Conservation (phyloP, 1,284 basidiomycete genomes). For the Pyrrhoderma lamaoense region DNA sequence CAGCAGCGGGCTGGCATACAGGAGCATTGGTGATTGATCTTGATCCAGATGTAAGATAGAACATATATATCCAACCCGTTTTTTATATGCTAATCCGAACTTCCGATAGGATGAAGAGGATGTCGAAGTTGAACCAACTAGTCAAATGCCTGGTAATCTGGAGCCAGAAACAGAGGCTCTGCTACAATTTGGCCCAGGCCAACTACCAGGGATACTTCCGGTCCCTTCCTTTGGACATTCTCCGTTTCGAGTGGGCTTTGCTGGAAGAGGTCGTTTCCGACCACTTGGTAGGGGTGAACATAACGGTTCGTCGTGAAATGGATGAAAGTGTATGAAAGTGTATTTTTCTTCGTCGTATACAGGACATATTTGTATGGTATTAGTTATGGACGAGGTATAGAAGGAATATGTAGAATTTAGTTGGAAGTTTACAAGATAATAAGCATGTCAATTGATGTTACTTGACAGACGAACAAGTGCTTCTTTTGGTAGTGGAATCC, state of each 20-base stretch:
- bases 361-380: background rate
- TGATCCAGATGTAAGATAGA: constrained; percentile 27
- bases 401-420: background rate
- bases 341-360: background rate
- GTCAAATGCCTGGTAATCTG: constrained; percentile 17
- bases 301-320: background rate
- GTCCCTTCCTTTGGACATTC: constrained; percentile 7
- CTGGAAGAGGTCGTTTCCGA: constrained; percentile 22
- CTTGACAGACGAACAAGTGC: constrained; percentile 29
- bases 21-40: constrained; percentile 81
- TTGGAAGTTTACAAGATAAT: background rate
- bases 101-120: too few species aligned
- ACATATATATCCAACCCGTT: background rate
- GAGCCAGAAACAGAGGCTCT: background rate
- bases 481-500: constrained; percentile 78
- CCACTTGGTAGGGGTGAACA: background rate
- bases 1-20: constrained; percentile 83
- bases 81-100: too few species aligned
- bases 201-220: constrained; percentile 8
- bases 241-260: constrained; percentile 27
- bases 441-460: constrained; percentile 5
- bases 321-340: background rate
- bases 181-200: constrained; percentile 6
- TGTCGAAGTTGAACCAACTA: constrained; percentile 9
- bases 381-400: background rate